Percentiles rank a stretch among this genome's conserved stretches.
Conservation (phyloP, 2,329 filamentous ascomycete species). For the Beauveria varroae region DNA sequence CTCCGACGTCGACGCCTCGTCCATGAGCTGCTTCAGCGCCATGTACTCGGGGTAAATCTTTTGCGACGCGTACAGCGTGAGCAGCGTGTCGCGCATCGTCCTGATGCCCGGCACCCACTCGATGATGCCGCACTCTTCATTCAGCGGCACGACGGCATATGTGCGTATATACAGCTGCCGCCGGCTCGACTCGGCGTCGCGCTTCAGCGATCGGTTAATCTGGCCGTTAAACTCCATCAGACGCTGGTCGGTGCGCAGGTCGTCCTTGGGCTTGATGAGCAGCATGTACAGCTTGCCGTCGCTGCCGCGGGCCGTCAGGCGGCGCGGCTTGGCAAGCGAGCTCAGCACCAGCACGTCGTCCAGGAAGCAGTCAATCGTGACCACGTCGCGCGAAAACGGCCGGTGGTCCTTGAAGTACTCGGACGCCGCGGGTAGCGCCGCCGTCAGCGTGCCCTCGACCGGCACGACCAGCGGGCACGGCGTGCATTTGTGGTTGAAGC, state of each 20-base stretch:
- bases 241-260: slow-evolving; percentile 92
- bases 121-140: slow-evolving; percentile 95
- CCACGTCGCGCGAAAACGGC: slow-evolving; percentile 78
- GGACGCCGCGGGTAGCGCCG: slow-evolving; percentile 67
- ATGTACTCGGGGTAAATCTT: slow-evolving; percentile 64
- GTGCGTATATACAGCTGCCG: slow-evolving; percentile 92
- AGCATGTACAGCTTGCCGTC: slow-evolving; percentile 86
- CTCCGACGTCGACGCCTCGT: slow-evolving; percentile 49
- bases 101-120: slow-evolving; percentile 98
- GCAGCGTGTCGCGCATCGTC: slow-evolving; percentile 83
- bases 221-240: slow-evolving; percentile 99
- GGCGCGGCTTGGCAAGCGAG: slow-evolving; percentile 86
- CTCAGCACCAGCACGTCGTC: slow-evolving; percentile 87
- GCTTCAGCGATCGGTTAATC: slow-evolving; percentile 91
- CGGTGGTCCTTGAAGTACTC: slow-evolving; percentile 71
- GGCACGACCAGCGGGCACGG: slow-evolving; percentile 85
- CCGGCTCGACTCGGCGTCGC: slow-evolving; percentile 83
- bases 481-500: slow-evolving; percentile 76
- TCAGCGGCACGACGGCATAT: slow-evolving; percentile 92
- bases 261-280: slow-evolving; percentile 96
- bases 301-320: slow-evolving; percentile 78
- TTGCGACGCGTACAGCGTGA: slow-evolving; percentile 68
- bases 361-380: slow-evolving; percentile 72
- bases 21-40: slow-evolving; percentile 56
- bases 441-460: slow-evolving; percentile 75